A percentile compares a stretch with the other conserved stretches of the same genome.
These are phyloP conservation scores for Moniliophthora roreri DNA, from an alignment of 1,284 basidiomycete genomes.

Conservation along the genomic window DNA sequence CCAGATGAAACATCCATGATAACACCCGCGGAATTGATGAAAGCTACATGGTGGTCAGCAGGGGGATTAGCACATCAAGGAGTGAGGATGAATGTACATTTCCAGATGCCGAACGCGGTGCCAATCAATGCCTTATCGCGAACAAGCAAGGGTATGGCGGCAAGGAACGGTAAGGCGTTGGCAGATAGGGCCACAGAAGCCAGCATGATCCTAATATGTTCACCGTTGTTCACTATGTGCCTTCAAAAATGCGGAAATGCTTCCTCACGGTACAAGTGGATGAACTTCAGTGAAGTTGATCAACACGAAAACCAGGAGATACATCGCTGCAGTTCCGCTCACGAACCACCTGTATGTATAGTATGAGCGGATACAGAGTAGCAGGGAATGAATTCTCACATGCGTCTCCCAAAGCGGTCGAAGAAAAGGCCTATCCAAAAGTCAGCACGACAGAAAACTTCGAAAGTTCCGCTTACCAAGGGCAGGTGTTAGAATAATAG, in stretches of 20 bases:
- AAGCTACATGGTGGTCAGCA: too few relatives aligned
- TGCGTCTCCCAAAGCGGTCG: slow-evolving; percentile 11
- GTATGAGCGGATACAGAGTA: too few relatives aligned
- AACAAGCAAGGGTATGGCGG: slow-evolving; percentile 8
- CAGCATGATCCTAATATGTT: slow-evolving; percentile 5
- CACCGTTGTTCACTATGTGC: too few relatives aligned
- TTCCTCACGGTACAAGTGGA: slow-evolving; percentile 10
- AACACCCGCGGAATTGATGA: slow-evolving; percentile 10
- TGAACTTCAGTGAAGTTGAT: slow-evolving; percentile 10
- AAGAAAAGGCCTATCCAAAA: slow-evolving; percentile 9
- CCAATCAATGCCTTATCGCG: slow-evolving; percentile 7
- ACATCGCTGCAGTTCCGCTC: slow-evolving; percentile 6
- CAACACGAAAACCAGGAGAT: slow-evolving; percentile 9
- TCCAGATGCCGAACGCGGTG: slow-evolving; percentile 14
- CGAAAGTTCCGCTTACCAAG: neutral
- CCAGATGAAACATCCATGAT: slow-evolving; percentile 13
- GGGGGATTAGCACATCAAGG: too few relatives aligned
- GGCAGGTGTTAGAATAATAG: slow-evolving; percentile 8
- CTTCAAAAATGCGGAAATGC: too few relatives aligned
- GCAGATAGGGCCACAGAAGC: slow-evolving; percentile 9
- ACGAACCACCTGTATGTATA: neutral
- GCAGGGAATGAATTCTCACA: slow-evolving; percentile 2
- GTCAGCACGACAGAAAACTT: neutral
- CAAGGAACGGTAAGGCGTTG: slow-evolving; percentile 13
- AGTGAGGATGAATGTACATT: too few relatives aligned